Conservation (phyloP, 176 grass and related monocot species). For the Carex kokanica region DNA sequence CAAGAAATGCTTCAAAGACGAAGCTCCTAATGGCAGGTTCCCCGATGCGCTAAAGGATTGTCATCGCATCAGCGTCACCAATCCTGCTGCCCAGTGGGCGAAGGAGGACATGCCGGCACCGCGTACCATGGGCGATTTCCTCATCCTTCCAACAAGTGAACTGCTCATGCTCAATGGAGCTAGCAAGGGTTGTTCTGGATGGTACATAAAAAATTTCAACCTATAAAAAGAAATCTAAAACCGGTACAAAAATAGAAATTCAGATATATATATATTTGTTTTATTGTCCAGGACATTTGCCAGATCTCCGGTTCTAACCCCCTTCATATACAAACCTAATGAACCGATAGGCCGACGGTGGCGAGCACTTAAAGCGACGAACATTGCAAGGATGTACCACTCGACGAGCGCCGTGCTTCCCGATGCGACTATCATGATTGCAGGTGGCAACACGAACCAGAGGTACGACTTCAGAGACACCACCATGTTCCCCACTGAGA, state of each 20-base stretch:
- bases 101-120: conserved; percentile 59
- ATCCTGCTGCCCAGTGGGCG: conserved; percentile 40
- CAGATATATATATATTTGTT: background rate
- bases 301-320: conserved; percentile 36
- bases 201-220: conserved; percentile 24
- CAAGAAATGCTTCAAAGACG: conserved; percentile 48
- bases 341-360: conserved; percentile 33
- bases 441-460: conserved; percentile 75
- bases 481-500: conserved; percentile 67
- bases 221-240: background rate
- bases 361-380: conserved; percentile 36
- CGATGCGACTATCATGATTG: conserved; percentile 72
- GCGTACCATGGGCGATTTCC: conserved; percentile 88
- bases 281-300: conserved; percentile 38
- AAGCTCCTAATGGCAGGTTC: conserved; percentile 44
- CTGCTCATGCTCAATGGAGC: conserved; percentile 71
- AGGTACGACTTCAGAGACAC: conserved; percentile 63
- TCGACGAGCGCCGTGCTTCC: conserved; percentile 73
- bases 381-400: conserved; percentile 79
- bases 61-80: conserved; percentile 45
- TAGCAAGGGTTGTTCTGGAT: conserved; percentile 56
- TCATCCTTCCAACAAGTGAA: conserved; percentile 72
- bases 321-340: conserved; percentile 55
- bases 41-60: conserved; percentile 47
- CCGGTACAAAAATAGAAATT: background rate